Conservation (phyloP, 306 rosid species). For the Vicia faba region DNA sequence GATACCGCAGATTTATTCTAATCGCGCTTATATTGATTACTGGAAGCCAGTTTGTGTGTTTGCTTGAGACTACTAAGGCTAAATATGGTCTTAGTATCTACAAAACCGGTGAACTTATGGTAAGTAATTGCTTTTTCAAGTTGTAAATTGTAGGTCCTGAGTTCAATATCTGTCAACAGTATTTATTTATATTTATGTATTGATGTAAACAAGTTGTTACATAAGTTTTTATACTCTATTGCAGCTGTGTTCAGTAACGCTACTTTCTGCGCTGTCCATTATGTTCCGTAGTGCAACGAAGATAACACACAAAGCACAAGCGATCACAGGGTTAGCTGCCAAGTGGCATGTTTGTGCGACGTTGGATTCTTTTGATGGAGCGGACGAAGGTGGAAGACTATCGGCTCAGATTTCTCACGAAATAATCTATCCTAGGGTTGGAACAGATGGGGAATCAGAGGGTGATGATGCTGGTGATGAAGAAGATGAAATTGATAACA, state of each 20-base stretch:
- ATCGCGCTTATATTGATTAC: slow-evolving; percentile 61
- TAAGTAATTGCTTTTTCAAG: slow-evolving; percentile 20
- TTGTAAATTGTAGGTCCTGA: too few relatives aligned
- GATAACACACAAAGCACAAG: slow-evolving; percentile 93
- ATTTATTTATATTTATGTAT: too few relatives aligned
- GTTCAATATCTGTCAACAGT: too few relatives aligned
- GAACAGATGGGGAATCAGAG: slow-evolving; percentile 49
- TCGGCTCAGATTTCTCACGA: slow-evolving; percentile 31
- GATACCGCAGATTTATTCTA: slow-evolving; percentile 72
- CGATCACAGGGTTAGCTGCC: slow-evolving; percentile 85
- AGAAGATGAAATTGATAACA: slow-evolving; percentile 74
- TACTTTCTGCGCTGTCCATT: slow-evolving; percentile 62
- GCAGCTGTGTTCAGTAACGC: slow-evolving; percentile 80
- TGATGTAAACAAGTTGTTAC: too few relatives aligned
- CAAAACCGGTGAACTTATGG: slow-evolving; percentile 83
- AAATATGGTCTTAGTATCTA: slow-evolving; percentile 37
- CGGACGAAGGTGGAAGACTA: slow-evolving; percentile 41
- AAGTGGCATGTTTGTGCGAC: slow-evolving; percentile 99
- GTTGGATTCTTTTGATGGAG: slow-evolving; percentile 75
- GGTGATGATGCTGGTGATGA: slow-evolving; percentile 58
- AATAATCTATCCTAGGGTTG: slow-evolving; percentile 37
- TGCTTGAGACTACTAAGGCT: slow-evolving; percentile 57
- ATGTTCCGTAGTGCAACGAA: slow-evolving; percentile 82
- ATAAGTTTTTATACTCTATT: slow-evolving; percentile 12
- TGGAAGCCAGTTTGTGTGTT: slow-evolving; percentile 69